A percentile compares a stretch with the other conserved stretches of the same genome.
Conservation (phyloP, 257 asterid species). For the Eucommia ulmoides region DNA sequence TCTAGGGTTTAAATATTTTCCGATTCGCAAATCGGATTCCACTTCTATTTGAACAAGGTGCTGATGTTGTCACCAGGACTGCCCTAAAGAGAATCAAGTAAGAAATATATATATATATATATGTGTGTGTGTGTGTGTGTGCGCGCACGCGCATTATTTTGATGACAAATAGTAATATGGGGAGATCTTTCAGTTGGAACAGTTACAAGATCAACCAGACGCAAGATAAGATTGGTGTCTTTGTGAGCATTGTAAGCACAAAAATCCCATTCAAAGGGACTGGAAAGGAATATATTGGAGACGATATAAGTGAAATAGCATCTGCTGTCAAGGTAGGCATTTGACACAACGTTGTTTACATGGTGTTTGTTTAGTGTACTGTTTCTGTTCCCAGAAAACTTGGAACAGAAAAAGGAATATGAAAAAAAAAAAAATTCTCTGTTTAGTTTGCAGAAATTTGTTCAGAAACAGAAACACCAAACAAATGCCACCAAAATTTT, state of each 20-base stretch:
- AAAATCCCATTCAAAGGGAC: slow-evolving; percentile 92
- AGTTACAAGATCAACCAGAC: slow-evolving; percentile 86
- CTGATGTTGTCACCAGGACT: slow-evolving; percentile 90
- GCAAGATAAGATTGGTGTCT: slow-evolving; percentile 84
- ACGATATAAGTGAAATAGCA: slow-evolving; percentile 89
- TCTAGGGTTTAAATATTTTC: slow-evolving; percentile 82
- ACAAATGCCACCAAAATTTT: no score
- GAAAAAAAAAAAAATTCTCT: no score
- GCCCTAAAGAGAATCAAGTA: slow-evolving; percentile 85
- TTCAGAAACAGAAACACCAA: no score
- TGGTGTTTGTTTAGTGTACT: not conserved
- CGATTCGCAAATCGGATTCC: slow-evolving; percentile 96
- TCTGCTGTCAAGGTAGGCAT: slow-evolving; percentile 73
- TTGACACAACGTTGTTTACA: not conserved
- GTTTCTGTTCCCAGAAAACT: no score
- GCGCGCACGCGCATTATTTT: no score
- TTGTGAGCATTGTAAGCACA: slow-evolving; percentile 91
- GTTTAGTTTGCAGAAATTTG: no score
- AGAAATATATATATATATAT: no score
- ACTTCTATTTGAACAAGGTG: slow-evolving; percentile 92
- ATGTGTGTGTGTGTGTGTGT: no score
- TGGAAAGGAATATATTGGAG: slow-evolving; percentile 92
- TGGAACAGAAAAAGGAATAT: no score
- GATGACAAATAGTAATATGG: no score
- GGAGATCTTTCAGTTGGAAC: slow-evolving; percentile 74